These are phyloP conservation scores for Fusarium acutatum DNA, from an alignment of 2,329 filamentous ascomycete species.

Conservation along the genomic window DNA sequence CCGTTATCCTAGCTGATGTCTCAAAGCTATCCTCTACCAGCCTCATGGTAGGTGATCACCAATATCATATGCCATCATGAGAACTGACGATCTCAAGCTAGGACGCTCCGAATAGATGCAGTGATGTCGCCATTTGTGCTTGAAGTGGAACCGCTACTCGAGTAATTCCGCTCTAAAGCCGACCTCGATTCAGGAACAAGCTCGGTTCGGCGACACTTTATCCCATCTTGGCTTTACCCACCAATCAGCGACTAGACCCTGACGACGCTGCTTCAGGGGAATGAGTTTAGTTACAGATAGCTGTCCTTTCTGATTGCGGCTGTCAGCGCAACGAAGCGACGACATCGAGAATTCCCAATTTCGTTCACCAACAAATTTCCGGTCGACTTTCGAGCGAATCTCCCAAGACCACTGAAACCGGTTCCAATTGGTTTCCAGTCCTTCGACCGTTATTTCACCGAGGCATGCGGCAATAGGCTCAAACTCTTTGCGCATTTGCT, in stretches of 20 bases:
- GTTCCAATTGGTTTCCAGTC: constrained; percentile 20
- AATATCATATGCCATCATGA: not conserved
- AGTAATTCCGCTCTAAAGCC: constrained; percentile 5
- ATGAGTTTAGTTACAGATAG: constrained; percentile 40
- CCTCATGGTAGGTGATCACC: too few relatives aligned
- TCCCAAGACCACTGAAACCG: constrained; percentile 9
- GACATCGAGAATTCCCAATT: constrained; percentile 22
- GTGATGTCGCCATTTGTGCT: not conserved
- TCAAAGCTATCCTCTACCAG: not conserved
- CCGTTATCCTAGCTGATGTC: not conserved
- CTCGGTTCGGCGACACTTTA: constrained; percentile 39
- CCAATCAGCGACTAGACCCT: constrained; percentile 40
- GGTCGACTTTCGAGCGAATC: constrained; percentile 5
- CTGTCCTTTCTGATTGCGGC: constrained; percentile 41
- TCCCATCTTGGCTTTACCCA: constrained; percentile 18
- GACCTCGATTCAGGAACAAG: not conserved
- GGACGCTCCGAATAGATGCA: not conserved
- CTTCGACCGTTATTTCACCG: not conserved
- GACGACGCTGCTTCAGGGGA: constrained; percentile 29
- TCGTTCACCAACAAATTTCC: constrained; percentile 5
- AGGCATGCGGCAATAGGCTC: constrained; percentile 37
- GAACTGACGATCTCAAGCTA: not conserved
- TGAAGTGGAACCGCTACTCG: not conserved
- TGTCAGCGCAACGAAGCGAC: constrained; percentile 20
- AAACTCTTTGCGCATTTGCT: constrained; percentile 27